These are phyloP conservation scores for Orbilia oligospora DNA, from an alignment of 2,329 filamentous ascomycete species.

Conservation along the genomic window DNA sequence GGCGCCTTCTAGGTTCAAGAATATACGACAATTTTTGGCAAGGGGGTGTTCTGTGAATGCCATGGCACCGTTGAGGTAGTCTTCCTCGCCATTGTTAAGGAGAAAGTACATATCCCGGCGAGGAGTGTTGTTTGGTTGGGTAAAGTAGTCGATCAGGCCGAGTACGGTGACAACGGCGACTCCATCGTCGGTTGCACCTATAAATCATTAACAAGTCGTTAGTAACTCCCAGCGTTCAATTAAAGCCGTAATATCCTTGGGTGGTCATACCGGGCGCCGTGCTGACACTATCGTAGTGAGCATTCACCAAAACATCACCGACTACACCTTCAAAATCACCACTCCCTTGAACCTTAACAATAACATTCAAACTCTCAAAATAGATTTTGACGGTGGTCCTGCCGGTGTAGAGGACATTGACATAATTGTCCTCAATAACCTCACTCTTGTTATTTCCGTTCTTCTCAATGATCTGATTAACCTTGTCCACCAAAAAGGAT, in stretches of 20 bases:
- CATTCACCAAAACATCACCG: constrained; percentile 87
- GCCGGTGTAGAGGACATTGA: constrained; percentile 80
- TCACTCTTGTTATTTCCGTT: constrained; percentile 66
- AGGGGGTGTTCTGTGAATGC: constrained; percentile 88
- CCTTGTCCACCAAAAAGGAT: constrained; percentile 79
- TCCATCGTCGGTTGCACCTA: constrained; percentile 89
- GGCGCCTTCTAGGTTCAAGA: constrained; percentile 94
- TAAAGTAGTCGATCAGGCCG: constrained; percentile 89
- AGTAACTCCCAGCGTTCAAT: background rate
- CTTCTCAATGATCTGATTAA: constrained; percentile 77
- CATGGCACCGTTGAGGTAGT: constrained; percentile 87
- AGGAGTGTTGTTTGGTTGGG: constrained; percentile 69
- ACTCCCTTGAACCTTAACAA: constrained; percentile 88
- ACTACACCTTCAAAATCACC: constrained; percentile 85
- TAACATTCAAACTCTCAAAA: constrained; percentile 92
- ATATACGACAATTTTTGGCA: constrained; percentile 80
- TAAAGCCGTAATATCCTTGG: background rate
- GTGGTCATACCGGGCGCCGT: constrained; percentile 78
- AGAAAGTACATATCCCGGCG: constrained; percentile 82
- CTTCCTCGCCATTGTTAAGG: constrained; percentile 96
- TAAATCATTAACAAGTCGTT: background rate
- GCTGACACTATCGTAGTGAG: constrained; percentile 93
- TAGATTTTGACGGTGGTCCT: constrained; percentile 74
- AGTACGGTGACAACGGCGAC: constrained; percentile 88
- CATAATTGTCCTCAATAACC: constrained; percentile 79